Conservation (phyloP, 1,284 basidiomycete genomes). For the Fomitopsis betulina region DNA sequence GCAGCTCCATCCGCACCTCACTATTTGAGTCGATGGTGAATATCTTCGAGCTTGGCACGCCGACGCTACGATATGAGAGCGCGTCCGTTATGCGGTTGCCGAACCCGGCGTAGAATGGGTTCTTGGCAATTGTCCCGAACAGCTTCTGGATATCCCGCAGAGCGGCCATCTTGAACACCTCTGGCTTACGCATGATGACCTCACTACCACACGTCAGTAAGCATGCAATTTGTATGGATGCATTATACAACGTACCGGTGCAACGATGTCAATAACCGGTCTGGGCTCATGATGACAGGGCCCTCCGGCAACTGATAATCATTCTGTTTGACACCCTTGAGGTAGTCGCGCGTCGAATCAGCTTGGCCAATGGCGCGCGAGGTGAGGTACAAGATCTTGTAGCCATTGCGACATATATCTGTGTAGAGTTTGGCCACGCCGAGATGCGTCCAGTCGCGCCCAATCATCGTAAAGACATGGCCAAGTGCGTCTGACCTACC, state of each 20-base stretch:
- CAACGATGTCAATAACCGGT: conserved; percentile 90
- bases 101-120: conserved; percentile 96
- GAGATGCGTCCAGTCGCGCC: conserved; percentile 98
- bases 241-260: conserved; percentile 61
- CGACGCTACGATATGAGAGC: conserved; percentile 93
- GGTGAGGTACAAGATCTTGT: conserved; percentile 98
- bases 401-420: conserved; percentile 94
- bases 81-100: conserved; percentile 99
- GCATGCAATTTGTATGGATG: no score
- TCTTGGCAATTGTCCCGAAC: conserved; percentile 71
- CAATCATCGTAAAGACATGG: conserved; percentile 98
- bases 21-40: conserved; percentile 97
- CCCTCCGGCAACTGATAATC: conserved; percentile 95
- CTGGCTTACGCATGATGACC: conserved; percentile 98
- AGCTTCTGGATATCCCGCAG: conserved; percentile 92
- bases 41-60: conserved; percentile 91
- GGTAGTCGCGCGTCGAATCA: conserved; percentile 93
- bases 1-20: conserved; percentile 95
- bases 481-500: conserved; percentile 92
- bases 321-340: conserved; percentile 94
- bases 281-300: conserved; percentile 99
- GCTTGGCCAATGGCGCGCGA: conserved; percentile 98
- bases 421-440: conserved; percentile 99
- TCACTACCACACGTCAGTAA: conserved; percentile 47
- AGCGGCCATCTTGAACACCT: conserved; percentile 99